phyloP scores from a whole-genome alignment of 768 basidiomycete genomes.

The Mycena kentingensis region DNA sequence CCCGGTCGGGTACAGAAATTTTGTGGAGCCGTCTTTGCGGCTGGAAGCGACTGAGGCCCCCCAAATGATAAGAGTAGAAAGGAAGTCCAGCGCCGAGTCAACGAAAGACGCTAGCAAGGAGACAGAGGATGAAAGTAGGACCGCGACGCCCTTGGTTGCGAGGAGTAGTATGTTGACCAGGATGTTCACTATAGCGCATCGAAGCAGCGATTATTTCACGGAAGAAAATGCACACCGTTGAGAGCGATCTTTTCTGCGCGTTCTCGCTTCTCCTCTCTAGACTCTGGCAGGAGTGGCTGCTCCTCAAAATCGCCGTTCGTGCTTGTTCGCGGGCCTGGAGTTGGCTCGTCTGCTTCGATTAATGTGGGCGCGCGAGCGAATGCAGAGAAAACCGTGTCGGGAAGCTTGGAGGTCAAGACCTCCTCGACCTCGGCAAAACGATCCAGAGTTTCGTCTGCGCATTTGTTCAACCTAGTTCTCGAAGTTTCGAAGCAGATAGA shows the following conservation, averaged over 20 bases:
- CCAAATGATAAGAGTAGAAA: conserved; percentile 24
- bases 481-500: not conserved
- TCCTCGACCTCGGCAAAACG: conserved; percentile 19
- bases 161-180: conserved; percentile 19
- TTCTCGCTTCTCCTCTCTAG: conserved; percentile 15
- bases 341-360: not conserved
- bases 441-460: conserved; percentile 18
- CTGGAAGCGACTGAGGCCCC: conserved; percentile 20
- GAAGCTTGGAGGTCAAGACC: conserved; percentile 16
- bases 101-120: conserved; percentile 25
- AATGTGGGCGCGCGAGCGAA: conserved; percentile 10
- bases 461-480: not conserved
- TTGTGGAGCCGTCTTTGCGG: conserved; percentile 11
- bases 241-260: conserved; percentile 21
- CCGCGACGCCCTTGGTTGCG: conserved; percentile 17
- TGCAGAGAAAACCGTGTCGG: conserved; percentile 8
- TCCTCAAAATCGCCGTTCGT: conserved; percentile 10
- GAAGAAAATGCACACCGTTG: conserved; percentile 11
- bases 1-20: conserved; percentile 19
- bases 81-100: conserved; percentile 22
- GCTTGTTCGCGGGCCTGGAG: conserved; percentile 4
- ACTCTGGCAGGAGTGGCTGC: conserved; percentile 16
- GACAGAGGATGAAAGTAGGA: conserved; percentile 18
- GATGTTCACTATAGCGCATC: conserved; percentile 13
- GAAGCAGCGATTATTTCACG: not conserved